Evolutionary conservation across 2,329 filamentous ascomycete species (phyloP).

Genomic region (Arthrinium puccinioides): DNA sequence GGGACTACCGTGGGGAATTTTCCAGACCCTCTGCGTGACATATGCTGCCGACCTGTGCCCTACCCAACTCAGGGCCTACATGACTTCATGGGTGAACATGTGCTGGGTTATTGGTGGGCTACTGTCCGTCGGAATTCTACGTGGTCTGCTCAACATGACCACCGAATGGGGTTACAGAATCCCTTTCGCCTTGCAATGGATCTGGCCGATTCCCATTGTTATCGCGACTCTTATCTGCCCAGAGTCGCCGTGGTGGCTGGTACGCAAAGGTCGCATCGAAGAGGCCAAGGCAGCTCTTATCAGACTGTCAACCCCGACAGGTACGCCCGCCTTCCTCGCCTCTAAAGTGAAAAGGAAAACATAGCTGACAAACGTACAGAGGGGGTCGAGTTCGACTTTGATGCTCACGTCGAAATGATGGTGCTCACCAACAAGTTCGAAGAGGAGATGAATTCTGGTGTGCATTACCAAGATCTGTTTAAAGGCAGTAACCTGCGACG

Average conservation of each 20-base stretch:
- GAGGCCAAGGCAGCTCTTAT: slow-evolving; percentile 5
- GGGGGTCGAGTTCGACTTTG: slow-evolving; percentile 4
- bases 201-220: slow-evolving; percentile 6
- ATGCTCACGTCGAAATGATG: slow-evolving; percentile 7
- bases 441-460: slow-evolving; percentile 3
- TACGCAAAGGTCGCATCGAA: slow-evolving; percentile 4
- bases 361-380: too few species aligned
- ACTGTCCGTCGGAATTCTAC: slow-evolving; percentile 4
- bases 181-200: slow-evolving; percentile 6
- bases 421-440: slow-evolving; percentile 6
- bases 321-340: too few species aligned
- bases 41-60: slow-evolving; percentile 7
- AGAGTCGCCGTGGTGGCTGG: slow-evolving; percentile 7
- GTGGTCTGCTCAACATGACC: slow-evolving; percentile 5
- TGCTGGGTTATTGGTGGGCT: slow-evolving; percentile 6
- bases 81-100: slow-evolving; percentile 7
- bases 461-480: slow-evolving; percentile 7
- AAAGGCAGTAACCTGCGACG: slow-evolving; percentile 4
- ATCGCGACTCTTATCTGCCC: slow-evolving; percentile 3
- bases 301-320: too few species aligned
- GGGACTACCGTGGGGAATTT: slow-evolving; percentile 8
- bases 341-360: too few species aligned
- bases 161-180: slow-evolving; percentile 6
- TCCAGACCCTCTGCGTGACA: slow-evolving; percentile 5
- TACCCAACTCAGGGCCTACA: slow-evolving; percentile 6